Base-by-base conservation (phyloP, 2,329 filamentous ascomycete species). In the Fusarium chaquense region DNA sequence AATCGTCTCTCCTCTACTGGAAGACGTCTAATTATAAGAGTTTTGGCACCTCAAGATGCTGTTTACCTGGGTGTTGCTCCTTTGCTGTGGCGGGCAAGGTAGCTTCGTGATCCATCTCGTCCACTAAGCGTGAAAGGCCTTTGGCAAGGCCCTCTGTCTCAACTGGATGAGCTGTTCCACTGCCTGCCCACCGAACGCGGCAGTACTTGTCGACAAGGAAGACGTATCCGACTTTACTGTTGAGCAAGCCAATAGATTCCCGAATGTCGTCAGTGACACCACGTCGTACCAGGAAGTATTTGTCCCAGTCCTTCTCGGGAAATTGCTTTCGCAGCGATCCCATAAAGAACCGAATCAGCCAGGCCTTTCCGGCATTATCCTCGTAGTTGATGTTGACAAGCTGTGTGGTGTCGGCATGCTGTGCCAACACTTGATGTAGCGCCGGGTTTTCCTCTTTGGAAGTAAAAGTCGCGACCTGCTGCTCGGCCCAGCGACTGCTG, bases 121-220 rank as follows among this genome's bases (percentile, higher is more conserved):
- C 83, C 50, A 93, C 78, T 57, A 96, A 78, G 70, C 87, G 86
- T 73, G 82, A 84, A 43, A 93, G 76, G 5, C 90, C 89, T 77
- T 83, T 91, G 41, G 88, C 87, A 76, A 97, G 77, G 43, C 89
- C 87, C 55, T 90, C 86, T 69, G 84, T 85, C 82, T 97, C 93
- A 20, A 87, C 86, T 0, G 85, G 85, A 66, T 89, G 85, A 46
- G 90, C 88, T 47, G 85, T 78, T 15, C 90, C 93, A 75, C 94
- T 97, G 6, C 93, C 96, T 1, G 95, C 96, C 96, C 96, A 99
- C 59, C 96, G 88, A 73, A 99, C 97, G 81, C 90, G 92, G 79
- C 94, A 97, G 69, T 94, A 85, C 67, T 90, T 85, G 78, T 99
- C 96, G 62, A 99, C 85, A 49, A 99, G 85, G 80, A 97, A 99